These are phyloP conservation scores for Plectosphaerella sp. DNA, from an alignment of 2,329 filamentous ascomycete species.

Conservation along the genomic window DNA sequence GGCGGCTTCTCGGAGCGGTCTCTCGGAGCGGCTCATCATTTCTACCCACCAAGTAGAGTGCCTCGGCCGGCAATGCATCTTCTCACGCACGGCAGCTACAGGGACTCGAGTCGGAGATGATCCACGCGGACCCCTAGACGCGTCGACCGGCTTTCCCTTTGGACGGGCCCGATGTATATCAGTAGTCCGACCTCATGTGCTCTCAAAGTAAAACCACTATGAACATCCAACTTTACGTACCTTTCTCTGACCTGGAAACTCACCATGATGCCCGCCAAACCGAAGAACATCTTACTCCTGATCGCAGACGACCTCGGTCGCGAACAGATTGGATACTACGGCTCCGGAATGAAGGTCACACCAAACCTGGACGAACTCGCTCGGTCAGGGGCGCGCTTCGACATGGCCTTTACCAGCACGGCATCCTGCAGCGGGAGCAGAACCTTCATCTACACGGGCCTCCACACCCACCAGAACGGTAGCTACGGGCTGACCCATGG, in stretches of 20 bases:
- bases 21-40: too few relatives aligned
- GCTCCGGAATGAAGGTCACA: conserved; percentile 22
- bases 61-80: too few relatives aligned
- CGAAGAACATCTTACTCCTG: conserved; percentile 30
- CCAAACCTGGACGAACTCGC: conserved; percentile 37
- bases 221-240: too few relatives aligned
- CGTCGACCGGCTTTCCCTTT: too few relatives aligned
- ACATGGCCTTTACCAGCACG: conserved; percentile 36
- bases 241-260: not conserved
- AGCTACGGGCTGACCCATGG: conserved; percentile 37
- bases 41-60: too few relatives aligned
- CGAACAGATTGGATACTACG: conserved; percentile 30
- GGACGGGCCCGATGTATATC: too few relatives aligned
- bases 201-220: too few relatives aligned
- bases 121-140: too few relatives aligned
- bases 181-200: too few relatives aligned
- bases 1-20: too few relatives aligned
- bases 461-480: conserved; percentile 44
- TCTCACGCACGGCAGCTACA: too few relatives aligned
- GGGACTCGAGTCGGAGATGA: too few relatives aligned
- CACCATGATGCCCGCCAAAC: conserved; percentile 2
- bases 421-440: conserved; percentile 44
- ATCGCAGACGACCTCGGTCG: conserved; percentile 37
- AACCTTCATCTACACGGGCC: conserved; percentile 42
- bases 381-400: conserved; percentile 27